Conservation (phyloP, 192 early-diverging fungal species). For the Paraglomus brasilianum region DNA sequence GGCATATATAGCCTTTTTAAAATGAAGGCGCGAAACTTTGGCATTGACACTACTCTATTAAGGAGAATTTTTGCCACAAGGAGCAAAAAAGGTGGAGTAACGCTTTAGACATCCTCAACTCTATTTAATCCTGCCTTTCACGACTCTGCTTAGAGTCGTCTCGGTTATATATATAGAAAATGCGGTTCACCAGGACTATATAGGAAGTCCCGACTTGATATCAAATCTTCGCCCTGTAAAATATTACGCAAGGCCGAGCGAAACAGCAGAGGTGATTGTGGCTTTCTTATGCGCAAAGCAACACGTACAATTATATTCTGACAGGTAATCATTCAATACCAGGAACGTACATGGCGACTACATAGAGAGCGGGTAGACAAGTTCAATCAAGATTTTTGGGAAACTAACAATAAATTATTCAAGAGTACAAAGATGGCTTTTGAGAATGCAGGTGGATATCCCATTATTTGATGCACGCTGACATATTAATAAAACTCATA, state of each 20-base stretch:
- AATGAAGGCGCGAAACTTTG: too few species aligned
- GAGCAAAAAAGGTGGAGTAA: too few species aligned
- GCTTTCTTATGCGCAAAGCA: neutral
- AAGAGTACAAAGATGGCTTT: conserved; percentile 50
- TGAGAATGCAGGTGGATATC: conserved; percentile 41
- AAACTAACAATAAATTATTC: conserved; percentile 54
- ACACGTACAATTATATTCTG: neutral
- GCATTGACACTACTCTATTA: too few species aligned
- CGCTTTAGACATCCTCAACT: too few species aligned
- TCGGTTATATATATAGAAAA: too few species aligned
- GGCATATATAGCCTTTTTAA: too few species aligned
- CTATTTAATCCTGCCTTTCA: too few species aligned
- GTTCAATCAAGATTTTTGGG: conserved; percentile 59
- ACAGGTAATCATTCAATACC: neutral
- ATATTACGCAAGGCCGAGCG: conserved; percentile 47
- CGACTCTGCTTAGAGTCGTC: too few species aligned
- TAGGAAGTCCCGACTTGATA: conserved; percentile 52
- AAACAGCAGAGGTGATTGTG: conserved; percentile 43
- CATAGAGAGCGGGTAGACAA: conserved; percentile 46
- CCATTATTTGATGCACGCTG: neutral
- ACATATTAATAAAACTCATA: neutral
- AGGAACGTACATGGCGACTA: conserved; percentile 49
- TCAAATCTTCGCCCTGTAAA: conserved; percentile 55
- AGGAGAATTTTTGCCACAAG: too few species aligned
- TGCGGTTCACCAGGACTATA: too few species aligned